Conservation (phyloP, 148 eudicot species). For the Tetragonia tetragonoides region DNA sequence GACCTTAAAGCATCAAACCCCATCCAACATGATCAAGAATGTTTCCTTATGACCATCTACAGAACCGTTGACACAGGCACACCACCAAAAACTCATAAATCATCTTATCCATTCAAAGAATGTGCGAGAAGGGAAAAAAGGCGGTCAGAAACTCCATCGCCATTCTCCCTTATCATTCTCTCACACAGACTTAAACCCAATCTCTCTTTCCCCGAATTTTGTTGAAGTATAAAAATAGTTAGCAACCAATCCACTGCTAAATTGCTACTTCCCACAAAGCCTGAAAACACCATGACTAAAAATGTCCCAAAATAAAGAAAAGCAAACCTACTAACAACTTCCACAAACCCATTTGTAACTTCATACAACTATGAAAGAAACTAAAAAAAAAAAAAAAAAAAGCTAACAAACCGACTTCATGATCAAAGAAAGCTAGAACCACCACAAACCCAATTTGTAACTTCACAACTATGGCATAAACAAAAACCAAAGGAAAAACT, state of each 20-base stretch:
- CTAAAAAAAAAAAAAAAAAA: not conserved
- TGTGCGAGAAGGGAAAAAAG: too few species aligned
- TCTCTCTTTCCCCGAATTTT: not conserved
- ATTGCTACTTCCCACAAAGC: not conserved
- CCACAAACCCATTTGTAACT: not conserved
- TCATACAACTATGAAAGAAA: not conserved
- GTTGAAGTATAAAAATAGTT: not conserved
- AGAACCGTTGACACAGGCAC: not conserved
- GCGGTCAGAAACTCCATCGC: not conserved
- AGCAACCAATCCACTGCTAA: not conserved
- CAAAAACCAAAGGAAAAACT: too few species aligned
- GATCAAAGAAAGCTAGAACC: not conserved
- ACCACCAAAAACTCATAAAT: not conserved
- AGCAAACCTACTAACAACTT: not conserved
- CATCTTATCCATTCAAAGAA: not conserved
- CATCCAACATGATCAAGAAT: not conserved
- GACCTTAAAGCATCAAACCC: not conserved
- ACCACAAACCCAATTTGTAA: too few species aligned
- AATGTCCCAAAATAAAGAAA: not conserved
- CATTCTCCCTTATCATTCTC: not conserved
- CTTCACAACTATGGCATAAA: too few species aligned
- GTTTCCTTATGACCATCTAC: not conserved
- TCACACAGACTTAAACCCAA: not conserved
- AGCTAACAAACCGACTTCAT: not conserved
- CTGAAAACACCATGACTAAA: not conserved